These are phyloP conservation scores for Metarhizium sp. DNA, from an alignment of 2,329 filamentous ascomycete genomes.

Conservation along the genomic window DNA sequence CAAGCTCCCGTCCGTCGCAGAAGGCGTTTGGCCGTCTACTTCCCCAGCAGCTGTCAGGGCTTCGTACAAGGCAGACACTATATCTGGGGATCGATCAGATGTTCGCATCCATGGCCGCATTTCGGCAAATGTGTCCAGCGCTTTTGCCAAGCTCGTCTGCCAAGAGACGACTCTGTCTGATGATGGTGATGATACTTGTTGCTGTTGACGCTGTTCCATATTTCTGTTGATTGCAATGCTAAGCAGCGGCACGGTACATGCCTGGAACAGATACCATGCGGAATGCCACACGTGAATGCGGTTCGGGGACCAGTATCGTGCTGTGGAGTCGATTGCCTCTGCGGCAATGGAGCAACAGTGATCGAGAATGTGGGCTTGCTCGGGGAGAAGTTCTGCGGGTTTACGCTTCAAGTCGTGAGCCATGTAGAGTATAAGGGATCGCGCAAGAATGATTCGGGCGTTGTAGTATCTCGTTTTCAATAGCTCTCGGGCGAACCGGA, in stretches of 20 bases:
- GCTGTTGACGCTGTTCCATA: constrained; percentile 4
- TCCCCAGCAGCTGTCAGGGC: not conserved
- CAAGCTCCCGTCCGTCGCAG: constrained; percentile 14
- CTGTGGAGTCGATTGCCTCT: too few species aligned
- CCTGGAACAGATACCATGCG: constrained; percentile 23
- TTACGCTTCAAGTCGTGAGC: too few species aligned
- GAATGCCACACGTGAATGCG: constrained; percentile 22
- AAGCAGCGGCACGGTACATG: constrained; percentile 18
- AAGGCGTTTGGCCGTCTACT: constrained; percentile 14
- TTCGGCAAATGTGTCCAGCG: constrained; percentile 15
- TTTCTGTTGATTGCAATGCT: constrained; percentile 18
- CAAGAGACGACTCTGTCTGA: constrained; percentile 8
- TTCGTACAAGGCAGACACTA: constrained; percentile 17
- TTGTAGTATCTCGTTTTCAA: too few species aligned
- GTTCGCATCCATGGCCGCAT: constrained; percentile 14
- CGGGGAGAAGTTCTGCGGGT: too few species aligned
- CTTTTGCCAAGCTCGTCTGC: constrained; percentile 14
- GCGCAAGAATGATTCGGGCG: too few species aligned
- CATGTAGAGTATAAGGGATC: too few species aligned
- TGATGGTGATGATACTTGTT: constrained; percentile 4
- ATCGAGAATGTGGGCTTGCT: too few species aligned
- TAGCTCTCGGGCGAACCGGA: too few species aligned
- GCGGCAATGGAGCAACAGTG: too few species aligned
- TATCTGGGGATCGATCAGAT: constrained; percentile 17
- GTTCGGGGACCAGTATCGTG: constrained; percentile 21